These are phyloP conservation scores for Alternaria triticimaculans DNA, from an alignment of 2,329 filamentous ascomycete genomes.

Conservation along the genomic window DNA sequence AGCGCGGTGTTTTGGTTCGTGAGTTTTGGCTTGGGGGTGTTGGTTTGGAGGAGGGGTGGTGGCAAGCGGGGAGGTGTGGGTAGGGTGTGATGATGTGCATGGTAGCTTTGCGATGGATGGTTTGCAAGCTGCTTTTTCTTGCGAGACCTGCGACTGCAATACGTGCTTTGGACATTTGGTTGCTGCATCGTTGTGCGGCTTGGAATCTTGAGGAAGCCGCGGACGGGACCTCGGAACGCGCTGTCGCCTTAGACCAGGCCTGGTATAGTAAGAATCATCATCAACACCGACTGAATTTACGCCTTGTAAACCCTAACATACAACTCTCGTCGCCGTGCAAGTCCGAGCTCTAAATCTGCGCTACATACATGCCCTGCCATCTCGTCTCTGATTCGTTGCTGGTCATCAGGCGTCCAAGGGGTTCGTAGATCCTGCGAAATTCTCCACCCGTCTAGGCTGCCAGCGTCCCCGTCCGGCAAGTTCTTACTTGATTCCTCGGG, in stretches of 20 bases:
- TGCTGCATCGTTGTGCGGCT: neutral
- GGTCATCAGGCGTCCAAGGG: neutral
- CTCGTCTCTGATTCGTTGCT: neutral
- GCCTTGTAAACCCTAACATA: neutral
- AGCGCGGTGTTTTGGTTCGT: slow-evolving; percentile 74
- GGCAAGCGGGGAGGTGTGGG: neutral
- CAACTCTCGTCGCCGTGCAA: neutral
- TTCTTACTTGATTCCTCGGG: neutral
- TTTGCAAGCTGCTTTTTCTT: neutral
- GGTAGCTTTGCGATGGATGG: neutral
- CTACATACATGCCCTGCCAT: neutral
- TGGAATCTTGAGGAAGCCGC: neutral
- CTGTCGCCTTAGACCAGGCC: neutral
- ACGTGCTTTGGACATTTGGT: neutral
- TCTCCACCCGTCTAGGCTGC: neutral
- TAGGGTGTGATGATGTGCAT: neutral
- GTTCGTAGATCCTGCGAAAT: neutral
- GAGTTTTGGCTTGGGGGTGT: slow-evolving; percentile 49
- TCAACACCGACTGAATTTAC: neutral
- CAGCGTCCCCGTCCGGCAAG: neutral
- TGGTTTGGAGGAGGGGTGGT: neutral
- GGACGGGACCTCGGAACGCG: neutral
- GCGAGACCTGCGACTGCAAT: neutral
- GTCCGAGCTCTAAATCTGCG: neutral
- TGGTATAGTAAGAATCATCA: neutral